Percentiles rank a stretch among this genome's conserved stretches.
phyloP scores from a whole-genome alignment of 2,329 filamentous ascomycete genomes.

The Bipolaris victoriae region DNA sequence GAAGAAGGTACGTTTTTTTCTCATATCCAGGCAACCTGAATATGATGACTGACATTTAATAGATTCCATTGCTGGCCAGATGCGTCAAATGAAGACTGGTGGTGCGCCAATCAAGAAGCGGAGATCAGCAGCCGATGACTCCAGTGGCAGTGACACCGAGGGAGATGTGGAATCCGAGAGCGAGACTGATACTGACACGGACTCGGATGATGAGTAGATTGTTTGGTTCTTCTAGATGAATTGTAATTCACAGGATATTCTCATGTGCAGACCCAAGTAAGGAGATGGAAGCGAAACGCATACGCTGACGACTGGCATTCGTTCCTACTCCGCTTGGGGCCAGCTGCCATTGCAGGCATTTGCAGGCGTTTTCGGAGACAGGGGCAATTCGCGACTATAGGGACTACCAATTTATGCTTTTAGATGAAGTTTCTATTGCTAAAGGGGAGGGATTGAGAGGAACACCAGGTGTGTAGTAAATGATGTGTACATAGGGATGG shows the following conservation, averaged over 20 bases:
- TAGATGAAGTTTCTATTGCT: slow-evolving; percentile 5
- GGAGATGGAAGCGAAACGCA: slow-evolving; percentile 3
- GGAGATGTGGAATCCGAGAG: slow-evolving; percentile 65
- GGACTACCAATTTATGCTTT: slow-evolving; percentile 11
- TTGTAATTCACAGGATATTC: neutral
- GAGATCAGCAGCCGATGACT: slow-evolving; percentile 64
- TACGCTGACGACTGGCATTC: slow-evolving; percentile 4
- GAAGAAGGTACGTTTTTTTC: slow-evolving; percentile 79
- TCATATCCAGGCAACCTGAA: neutral
- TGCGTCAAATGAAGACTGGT: slow-evolving; percentile 82
- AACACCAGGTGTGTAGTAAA: slow-evolving; percentile 22
- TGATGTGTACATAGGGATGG: slow-evolving; percentile 19
- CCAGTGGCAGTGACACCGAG: slow-evolving; percentile 67
- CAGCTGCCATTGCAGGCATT: slow-evolving; percentile 27
- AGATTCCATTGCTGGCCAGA: slow-evolving; percentile 91
- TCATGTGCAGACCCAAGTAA: neutral
- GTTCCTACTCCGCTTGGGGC: slow-evolving; percentile 4
- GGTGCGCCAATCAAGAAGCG: slow-evolving; percentile 62
- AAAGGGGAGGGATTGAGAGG: slow-evolving; percentile 1
- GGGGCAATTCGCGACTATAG: slow-evolving; percentile 5
- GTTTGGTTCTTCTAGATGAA: neutral
- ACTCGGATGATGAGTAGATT: slow-evolving; percentile 49
- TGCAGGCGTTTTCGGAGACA: slow-evolving; percentile 32
- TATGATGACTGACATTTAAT: slow-evolving; percentile 33
- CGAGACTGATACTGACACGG: slow-evolving; percentile 56